Conservation (phyloP, 257 asterid species). For the Nicotiana noctiflora region DNA sequence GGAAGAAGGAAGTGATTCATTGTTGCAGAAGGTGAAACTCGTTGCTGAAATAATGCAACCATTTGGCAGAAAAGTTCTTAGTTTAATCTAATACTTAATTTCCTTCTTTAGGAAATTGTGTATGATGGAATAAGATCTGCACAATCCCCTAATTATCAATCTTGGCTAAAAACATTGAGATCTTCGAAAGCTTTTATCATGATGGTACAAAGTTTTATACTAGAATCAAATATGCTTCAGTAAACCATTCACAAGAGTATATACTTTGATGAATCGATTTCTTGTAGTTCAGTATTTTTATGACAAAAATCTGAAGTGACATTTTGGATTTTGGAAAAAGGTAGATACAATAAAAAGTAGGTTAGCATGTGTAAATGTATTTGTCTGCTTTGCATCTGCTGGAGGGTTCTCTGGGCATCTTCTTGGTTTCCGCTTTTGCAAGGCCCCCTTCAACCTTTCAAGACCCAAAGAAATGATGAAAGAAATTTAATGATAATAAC, state of each 20-base stretch:
- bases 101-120: background rate
- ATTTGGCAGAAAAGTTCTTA: background rate
- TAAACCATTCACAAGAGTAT: too few species aligned
- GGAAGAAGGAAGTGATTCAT: background rate
- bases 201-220: background rate
- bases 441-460: background rate
- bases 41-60: background rate
- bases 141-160: background rate
- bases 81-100: background rate
- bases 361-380: too few species aligned
- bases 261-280: too few species aligned
- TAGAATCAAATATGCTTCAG: too few species aligned
- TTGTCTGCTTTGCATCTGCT: too few species aligned
- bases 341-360: too few species aligned
- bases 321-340: too few species aligned
- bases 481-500: background rate
- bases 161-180: background rate
- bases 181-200: background rate
- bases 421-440: too few species aligned
- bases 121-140: background rate
- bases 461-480: background rate
- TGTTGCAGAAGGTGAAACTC: background rate
- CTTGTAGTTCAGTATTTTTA: too few species aligned
- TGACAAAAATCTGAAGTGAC: too few species aligned
- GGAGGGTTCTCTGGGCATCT: too few species aligned